These are phyloP conservation scores for Colletotrichum sansevieriae DNA, from an alignment of 2,329 filamentous ascomycete genomes.

Conservation along the genomic window DNA sequence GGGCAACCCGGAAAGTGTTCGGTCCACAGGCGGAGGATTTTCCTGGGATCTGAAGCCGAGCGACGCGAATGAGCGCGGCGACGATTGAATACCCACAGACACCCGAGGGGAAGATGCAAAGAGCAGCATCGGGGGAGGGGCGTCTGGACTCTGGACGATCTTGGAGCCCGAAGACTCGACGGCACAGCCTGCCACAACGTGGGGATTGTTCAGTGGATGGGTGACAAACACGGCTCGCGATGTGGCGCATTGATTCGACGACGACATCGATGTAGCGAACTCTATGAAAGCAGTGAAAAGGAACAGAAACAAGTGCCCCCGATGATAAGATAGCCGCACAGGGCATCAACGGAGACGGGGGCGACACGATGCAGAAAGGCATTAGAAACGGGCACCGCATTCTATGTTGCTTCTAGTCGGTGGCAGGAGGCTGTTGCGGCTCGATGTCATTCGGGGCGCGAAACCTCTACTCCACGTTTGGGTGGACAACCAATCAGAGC, in stretches of 20 bases:
- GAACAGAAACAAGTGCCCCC: slow-evolving; percentile 26
- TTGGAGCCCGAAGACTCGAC: slow-evolving; percentile 36
- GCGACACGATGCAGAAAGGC: neutral
- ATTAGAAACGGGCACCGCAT: neutral
- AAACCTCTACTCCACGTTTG: slow-evolving; percentile 13
- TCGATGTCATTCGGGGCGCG: slow-evolving; percentile 21
- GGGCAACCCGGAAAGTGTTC: slow-evolving; percentile 34
- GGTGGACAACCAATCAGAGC: slow-evolving; percentile 42
- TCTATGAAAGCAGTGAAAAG: slow-evolving; percentile 1
- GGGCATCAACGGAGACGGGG: slow-evolving; percentile 24
- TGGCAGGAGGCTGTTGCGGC: slow-evolving; percentile 24
- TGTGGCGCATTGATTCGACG: slow-evolving; percentile 29
- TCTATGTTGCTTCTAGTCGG: neutral
- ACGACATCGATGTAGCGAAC: slow-evolving; percentile 7
- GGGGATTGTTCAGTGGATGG: slow-evolving; percentile 38
- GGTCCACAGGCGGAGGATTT: slow-evolving; percentile 40
- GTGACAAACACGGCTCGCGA: slow-evolving; percentile 32
- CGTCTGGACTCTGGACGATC: slow-evolving; percentile 20
- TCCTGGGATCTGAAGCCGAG: slow-evolving; percentile 32
- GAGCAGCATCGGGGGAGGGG: slow-evolving; percentile 35
- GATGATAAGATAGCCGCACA: slow-evolving; percentile 20
- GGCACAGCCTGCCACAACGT: slow-evolving; percentile 39
- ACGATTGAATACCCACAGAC: slow-evolving; percentile 33
- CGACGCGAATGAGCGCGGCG: slow-evolving; percentile 22
- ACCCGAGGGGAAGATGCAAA: slow-evolving; percentile 12